phyloP scores from a whole-genome alignment of 768 basidiomycete species.

The Podaxis carcinomalis region DNA sequence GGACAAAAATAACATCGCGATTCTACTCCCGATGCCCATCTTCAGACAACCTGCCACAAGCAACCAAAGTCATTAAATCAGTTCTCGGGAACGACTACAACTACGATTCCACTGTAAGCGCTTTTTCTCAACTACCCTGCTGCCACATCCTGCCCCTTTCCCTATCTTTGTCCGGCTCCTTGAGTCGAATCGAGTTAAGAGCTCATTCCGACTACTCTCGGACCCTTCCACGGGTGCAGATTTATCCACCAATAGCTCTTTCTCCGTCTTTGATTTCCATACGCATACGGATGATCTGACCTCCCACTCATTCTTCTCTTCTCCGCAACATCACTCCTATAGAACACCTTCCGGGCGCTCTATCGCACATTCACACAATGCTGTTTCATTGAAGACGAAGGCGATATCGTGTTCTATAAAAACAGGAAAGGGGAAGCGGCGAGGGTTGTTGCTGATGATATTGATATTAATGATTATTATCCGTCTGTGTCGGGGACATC shows the following conservation, averaged over 20 bases:
- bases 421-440: slow-evolving; percentile 41
- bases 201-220: background rate
- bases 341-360: slow-evolving; percentile 56
- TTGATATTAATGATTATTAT: slow-evolving; percentile 2
- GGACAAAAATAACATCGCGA: background rate
- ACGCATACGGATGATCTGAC: background rate
- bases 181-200: background rate
- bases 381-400: slow-evolving; percentile 61
- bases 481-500: background rate
- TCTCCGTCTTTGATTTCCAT: background rate
- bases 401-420: slow-evolving; percentile 59
- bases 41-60: slow-evolving; percentile 53
- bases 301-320: background rate
- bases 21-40: background rate
- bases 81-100: slow-evolving; percentile 57
- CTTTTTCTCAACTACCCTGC: background rate
- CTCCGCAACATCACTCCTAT: background rate
- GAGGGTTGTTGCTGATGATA: slow-evolving; percentile 27
- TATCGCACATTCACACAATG: slow-evolving; percentile 60
- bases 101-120: slow-evolving; percentile 51
- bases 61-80: slow-evolving; percentile 48
- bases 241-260: too few species aligned
- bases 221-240: background rate
- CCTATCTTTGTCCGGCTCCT: background rate
- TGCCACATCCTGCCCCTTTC: background rate